phyloP scores from a whole-genome alignment of 106 monocot species.

The Cymbidium sinense region DNA sequence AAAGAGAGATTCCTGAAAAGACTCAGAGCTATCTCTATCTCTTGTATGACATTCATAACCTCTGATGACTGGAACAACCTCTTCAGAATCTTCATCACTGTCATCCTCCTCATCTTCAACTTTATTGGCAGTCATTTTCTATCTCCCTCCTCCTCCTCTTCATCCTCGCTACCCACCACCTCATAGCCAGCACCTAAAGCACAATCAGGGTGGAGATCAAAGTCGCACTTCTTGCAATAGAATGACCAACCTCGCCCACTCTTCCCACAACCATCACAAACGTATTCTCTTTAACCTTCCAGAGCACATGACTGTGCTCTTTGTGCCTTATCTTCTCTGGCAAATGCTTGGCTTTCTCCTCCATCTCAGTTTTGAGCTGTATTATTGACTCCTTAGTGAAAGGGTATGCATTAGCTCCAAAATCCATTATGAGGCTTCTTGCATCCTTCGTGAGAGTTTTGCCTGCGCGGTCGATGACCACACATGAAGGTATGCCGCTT shows the following conservation, averaged over 20 bases:
- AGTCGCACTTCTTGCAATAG: slow-evolving; percentile 33
- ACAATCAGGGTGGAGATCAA: slow-evolving; percentile 46
- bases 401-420: slow-evolving; percentile 51
- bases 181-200: slow-evolving; percentile 16
- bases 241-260: slow-evolving; percentile 28
- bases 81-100: background rate
- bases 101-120: background rate
- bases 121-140: background rate
- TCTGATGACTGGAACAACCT: background rate
- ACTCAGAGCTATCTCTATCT: slow-evolving; percentile 1
- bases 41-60: slow-evolving; percentile 4
- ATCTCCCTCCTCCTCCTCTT: background rate
- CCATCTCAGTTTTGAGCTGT: slow-evolving; percentile 26
- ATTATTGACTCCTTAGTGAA: slow-evolving; percentile 42
- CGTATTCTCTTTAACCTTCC: slow-evolving; percentile 11
- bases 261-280: slow-evolving; percentile 26
- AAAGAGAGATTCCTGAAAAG: slow-evolving; percentile 11
- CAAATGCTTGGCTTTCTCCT: slow-evolving; percentile 36
- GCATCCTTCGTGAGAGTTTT: slow-evolving; percentile 52
- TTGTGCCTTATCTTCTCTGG: slow-evolving; percentile 30
- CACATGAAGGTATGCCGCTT: slow-evolving; percentile 49
- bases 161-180: background rate
- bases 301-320: slow-evolving; percentile 29
- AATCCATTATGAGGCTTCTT: slow-evolving; percentile 25
- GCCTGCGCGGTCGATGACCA: slow-evolving; percentile 46